These are phyloP conservation scores for Colletotrichum spinosum DNA, from an alignment of 2,329 filamentous ascomycete species.

Conservation along the genomic window DNA sequence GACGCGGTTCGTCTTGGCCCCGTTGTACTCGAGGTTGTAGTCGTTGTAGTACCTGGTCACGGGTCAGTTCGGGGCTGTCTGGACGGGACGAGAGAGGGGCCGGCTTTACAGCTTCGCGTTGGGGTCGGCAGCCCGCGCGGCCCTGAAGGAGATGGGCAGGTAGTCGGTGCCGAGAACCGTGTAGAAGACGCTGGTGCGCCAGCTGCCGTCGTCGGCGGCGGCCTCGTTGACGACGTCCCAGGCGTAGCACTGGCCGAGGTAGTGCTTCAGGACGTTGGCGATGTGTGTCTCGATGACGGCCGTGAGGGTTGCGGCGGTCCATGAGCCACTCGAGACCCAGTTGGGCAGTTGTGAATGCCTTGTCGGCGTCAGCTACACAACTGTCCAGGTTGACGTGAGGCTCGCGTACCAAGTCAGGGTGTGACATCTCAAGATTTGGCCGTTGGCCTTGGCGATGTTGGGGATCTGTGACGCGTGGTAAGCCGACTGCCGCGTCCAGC, in stretches of 20 bases:
- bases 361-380: not conserved
- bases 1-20: constrained; percentile 49
- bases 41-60: constrained; percentile 65
- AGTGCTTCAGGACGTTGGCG: constrained; percentile 57
- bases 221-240: constrained; percentile 66
- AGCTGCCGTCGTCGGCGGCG: constrained; percentile 59
- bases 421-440: constrained; percentile 71
- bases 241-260: constrained; percentile 57
- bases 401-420: constrained; percentile 61
- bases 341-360: constrained; percentile 40
- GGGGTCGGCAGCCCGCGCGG: constrained; percentile 58
- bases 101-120: constrained; percentile 58
- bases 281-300: constrained; percentile 64
- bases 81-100: not conserved
- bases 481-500: not conserved
- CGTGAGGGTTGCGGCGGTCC: constrained; percentile 33
- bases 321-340: constrained; percentile 40
- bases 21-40: constrained; percentile 63
- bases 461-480: constrained; percentile 46
- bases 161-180: constrained; percentile 61
- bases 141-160: constrained; percentile 61
- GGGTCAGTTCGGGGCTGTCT: not conserved
- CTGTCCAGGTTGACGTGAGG: constrained; percentile 26
- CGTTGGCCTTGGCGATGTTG: constrained; percentile 58
- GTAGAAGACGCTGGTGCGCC: constrained; percentile 58